Percentiles rank a stretch among this genome's conserved stretches.
These are phyloP conservation scores for Fonsecaea multimorphosa DNA, from an alignment of 2,329 filamentous ascomycete species.

Conservation along the genomic window DNA sequence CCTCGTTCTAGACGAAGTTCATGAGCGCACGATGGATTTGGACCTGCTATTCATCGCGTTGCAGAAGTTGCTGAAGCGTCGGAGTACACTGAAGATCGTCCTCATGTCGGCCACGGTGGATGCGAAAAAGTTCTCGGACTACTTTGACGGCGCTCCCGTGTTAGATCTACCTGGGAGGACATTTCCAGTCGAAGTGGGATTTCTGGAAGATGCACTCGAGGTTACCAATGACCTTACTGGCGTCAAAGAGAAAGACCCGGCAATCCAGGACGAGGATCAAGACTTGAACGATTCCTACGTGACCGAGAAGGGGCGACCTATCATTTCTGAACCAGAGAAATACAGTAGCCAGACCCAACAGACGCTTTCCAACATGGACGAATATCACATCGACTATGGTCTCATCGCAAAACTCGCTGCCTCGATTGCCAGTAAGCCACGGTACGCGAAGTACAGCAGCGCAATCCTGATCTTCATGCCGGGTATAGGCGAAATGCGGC, in stretches of 20 bases:
- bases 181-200: constrained; percentile 86
- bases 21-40: constrained; percentile 94
- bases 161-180: constrained; percentile 91
- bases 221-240: constrained; percentile 73
- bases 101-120: constrained; percentile 98
- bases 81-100: constrained; percentile 86
- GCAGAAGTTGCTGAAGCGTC: constrained; percentile 75
- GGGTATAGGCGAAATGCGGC: constrained; percentile 89
- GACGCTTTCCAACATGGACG: constrained; percentile 78
- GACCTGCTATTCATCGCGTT: constrained; percentile 94
- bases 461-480: constrained; percentile 95
- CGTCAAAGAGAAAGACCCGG: constrained; percentile 37
- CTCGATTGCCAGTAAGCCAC: constrained; percentile 72
- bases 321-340: constrained; percentile 43
- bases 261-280: constrained; percentile 45
- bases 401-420: constrained; percentile 80
- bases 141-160: constrained; percentile 79
- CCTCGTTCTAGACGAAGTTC: constrained; percentile 94
- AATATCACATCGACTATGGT: constrained; percentile 90
- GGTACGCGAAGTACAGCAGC: constrained; percentile 76
- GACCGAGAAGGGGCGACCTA: constrained; percentile 35
- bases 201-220: constrained; percentile 91
- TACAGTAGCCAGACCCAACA: constrained; percentile 80
- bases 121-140: constrained; percentile 86
- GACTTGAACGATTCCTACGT: constrained; percentile 57